Base-by-base conservation (phyloP, 2,329 filamentous ascomycete species). In the Xylariaceae sp. region DNA sequence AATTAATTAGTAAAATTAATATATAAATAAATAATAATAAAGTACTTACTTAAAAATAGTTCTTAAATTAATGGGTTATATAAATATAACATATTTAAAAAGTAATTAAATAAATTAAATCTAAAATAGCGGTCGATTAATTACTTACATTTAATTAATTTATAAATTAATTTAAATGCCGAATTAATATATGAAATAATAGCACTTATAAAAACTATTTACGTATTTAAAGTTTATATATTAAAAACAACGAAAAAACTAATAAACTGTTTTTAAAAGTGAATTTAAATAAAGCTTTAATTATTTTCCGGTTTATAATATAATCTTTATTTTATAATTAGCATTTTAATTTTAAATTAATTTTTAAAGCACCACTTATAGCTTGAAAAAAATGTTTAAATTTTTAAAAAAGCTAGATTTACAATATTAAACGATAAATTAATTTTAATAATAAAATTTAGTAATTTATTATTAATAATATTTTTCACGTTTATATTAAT, bases 361-460 rank as follows among this genome's bases (percentile, higher is more conserved):
- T 16, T 21, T 21, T 47, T 34, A 47, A 34, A 34, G 21, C n/a
- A 16, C 19, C 3, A 36, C 9, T 34, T 36, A 36, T 28, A 17
- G 19, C 26, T 37, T 21, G 16, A 39, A 49, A 24, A 49, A 16
- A 3, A 16, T 14, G 29, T n/a, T 49, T 36, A 49, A 26, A 37
- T 11, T 26, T 49, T 11, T 28, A 36, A 39, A 39, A 6, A 29
- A 28, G 36, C 14, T 7, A 14, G 31, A 23, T 45, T 45, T 21
- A 45, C n/a, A 33, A 33, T 17, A 33, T 45, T 45, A 45, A 45
- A 45, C 8, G 17, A 21, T 21, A 45, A 12, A 23, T 45, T 45
- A 45, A 31, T 45, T 29, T 33, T 34, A 33, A 45, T 45, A 45
- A 45, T 33, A 45, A 45, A 45, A 45, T 33, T 45, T 34, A 45